Evolutionary conservation across 371 early-diverging fungal genomes (phyloP), one percentile per base, ranked within the genome.

Genomic region (Mortierella sp.): DNA sequence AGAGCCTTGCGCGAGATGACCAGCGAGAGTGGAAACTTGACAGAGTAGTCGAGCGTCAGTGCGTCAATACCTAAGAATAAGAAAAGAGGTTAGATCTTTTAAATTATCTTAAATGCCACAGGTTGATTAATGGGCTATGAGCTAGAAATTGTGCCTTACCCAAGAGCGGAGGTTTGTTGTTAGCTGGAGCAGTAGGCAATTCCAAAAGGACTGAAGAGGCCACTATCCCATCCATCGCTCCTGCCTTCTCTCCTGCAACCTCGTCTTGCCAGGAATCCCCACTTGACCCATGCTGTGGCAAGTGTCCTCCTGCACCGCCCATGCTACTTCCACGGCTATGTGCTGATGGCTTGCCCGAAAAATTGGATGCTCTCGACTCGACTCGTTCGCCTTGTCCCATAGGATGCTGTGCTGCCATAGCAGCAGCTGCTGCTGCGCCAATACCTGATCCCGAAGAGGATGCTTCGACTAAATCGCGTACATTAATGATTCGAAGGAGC

Each of bases 1-100:
- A 96, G 75, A 2, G 94, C 88, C 53, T 90, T 91, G 61, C 88
- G 88, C 45, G 93, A 93, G 48, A 99, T 88, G 2, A 98, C 92
- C 7, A 99, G 83, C 4, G 97, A 94, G 1, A 93, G 81, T 4
- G 99, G 99, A 68, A 98, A 99, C 2, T 87, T 84, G 4, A 94
- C 92, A 9, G 86, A 86, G 77, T 94, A 92, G 51, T 90, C 88
- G 18, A 98, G 80, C 1, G 87, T 88, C 44, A 98, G 79, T 0
- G 93, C 91, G 70, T 95, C 92, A 53, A 94, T 90, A 4, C 96
- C 97, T 66, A 65, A 55, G 28, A 45, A 3, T 7, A 57, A 18
- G 51, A 14, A 57, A 28, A 28, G 21, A 4, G 1, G 15, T 4
- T n/a, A n/a, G n/a, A n/a, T n/a, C n/a, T n/a, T n/a, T n/a, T n/a